phyloP scores from a whole-genome alignment of 2,329 filamentous ascomycete genomes.

The Graphium sp. region DNA sequence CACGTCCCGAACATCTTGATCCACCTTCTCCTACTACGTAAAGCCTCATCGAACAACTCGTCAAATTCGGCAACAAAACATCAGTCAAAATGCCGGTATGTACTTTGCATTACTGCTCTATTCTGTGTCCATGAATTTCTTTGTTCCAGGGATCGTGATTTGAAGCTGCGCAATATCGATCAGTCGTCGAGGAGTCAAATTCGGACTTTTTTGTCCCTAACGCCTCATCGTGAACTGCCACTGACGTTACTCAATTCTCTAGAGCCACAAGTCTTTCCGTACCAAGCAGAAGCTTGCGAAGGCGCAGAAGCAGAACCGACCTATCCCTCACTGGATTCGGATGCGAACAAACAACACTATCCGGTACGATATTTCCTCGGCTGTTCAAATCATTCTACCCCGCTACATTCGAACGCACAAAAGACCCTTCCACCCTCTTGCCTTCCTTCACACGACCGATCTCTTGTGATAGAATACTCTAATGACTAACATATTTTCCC shows the following conservation, averaged over 20 bases:
- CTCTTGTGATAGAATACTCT: too few relatives aligned
- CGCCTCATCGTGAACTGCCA: slow-evolving; percentile 8
- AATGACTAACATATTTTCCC: slow-evolving; percentile 2
- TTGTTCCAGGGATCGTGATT: too few relatives aligned
- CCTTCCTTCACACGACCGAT: too few relatives aligned
- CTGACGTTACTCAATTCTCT: slow-evolving; percentile 13
- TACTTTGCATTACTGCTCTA: too few relatives aligned
- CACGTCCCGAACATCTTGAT: too few relatives aligned
- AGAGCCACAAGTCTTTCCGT: slow-evolving; percentile 99
- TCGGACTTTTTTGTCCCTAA: slow-evolving; percentile 1
- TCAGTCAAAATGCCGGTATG: slow-evolving; percentile 24
- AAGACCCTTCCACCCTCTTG: too few relatives aligned
- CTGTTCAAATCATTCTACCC: too few relatives aligned
- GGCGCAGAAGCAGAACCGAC: slow-evolving; percentile 99
- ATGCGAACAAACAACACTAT: slow-evolving; percentile 98
- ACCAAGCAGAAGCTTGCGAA: slow-evolving; percentile 99
- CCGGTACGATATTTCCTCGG: slow-evolving; percentile 50
- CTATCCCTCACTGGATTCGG: slow-evolving; percentile 99
- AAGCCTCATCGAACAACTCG: slow-evolving; percentile 17
- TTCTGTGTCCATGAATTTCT: too few relatives aligned
- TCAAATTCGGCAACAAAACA: slow-evolving; percentile 17
- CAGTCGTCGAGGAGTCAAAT: neutral
- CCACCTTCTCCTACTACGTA: too few relatives aligned
- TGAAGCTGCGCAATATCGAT: too few relatives aligned
- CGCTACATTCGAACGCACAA: too few relatives aligned